Conservation (phyloP, 139 green algal genomes). For the Choricystis sp. region DNA sequence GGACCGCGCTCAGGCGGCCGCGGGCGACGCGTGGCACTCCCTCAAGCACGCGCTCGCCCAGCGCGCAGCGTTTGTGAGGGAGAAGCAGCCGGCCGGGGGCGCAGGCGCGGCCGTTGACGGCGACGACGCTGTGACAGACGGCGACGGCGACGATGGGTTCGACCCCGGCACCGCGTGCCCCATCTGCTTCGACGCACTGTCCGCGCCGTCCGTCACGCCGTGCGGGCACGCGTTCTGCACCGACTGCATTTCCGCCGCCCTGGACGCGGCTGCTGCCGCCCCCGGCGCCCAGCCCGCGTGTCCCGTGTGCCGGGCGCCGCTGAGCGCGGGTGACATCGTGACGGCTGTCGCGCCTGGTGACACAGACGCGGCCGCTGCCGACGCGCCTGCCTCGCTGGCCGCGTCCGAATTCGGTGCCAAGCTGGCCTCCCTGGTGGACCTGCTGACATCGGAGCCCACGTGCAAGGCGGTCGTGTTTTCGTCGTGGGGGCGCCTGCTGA, state of each 20-base stretch:
- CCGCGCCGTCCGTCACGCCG: slow-evolving; percentile 21
- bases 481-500: slow-evolving; percentile 33
- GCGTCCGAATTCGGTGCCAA: slow-evolving; percentile 33
- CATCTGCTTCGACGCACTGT: slow-evolving; percentile 36
- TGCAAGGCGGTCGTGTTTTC: slow-evolving; percentile 31
- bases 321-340: not conserved
- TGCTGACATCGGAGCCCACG: slow-evolving; percentile 14
- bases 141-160: slow-evolving; percentile 1
- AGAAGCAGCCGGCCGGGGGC: slow-evolving; percentile 2
- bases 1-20: not conserved
- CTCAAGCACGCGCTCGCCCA: slow-evolving; percentile 8
- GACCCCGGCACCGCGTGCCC: slow-evolving; percentile 21
- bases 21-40: slow-evolving; percentile 6
- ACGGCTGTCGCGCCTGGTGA: not conserved
- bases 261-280: slow-evolving; percentile 23
- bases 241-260: slow-evolving; percentile 34
- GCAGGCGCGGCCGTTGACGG: not conserved
- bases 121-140: not conserved
- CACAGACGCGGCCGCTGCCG: not conserved
- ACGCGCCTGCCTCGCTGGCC: not conserved
- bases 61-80: slow-evolving; percentile 7
- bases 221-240: slow-evolving; percentile 41
- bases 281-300: slow-evolving; percentile 18
- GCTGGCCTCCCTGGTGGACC: slow-evolving; percentile 26
- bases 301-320: slow-evolving; percentile 25